These are phyloP conservation scores for Mucor sp. DNA, from an alignment of 371 early-diverging fungal species.

Conservation along the genomic window DNA sequence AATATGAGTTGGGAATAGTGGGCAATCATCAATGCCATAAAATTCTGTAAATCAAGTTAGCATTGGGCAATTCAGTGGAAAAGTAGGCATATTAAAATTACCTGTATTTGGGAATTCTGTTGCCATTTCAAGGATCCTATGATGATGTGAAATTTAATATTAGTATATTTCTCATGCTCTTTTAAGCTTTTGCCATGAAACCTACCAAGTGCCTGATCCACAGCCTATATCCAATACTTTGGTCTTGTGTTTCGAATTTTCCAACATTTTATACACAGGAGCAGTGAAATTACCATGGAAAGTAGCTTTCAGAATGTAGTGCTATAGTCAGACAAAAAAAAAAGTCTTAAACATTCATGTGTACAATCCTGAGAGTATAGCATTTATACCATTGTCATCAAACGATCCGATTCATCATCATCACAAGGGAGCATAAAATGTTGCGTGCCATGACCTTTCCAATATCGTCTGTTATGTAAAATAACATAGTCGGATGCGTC, in stretches of 20 bases:
- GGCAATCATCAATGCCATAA: constrained; percentile 56
- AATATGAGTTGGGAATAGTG: constrained; percentile 58
- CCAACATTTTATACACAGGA: constrained; percentile 19
- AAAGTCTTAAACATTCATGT: neutral
- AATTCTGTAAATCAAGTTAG: constrained; percentile 31
- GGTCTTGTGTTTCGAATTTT: constrained; percentile 4
- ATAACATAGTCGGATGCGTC: neutral
- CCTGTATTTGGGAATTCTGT: constrained; percentile 34
- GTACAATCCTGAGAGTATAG: too few relatives aligned
- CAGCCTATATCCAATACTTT: constrained; percentile 45
- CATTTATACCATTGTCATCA: constrained; percentile 39
- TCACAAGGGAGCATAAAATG: constrained; percentile 34
- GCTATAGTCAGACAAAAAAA: constrained; percentile 20
- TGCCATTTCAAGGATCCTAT: constrained; percentile 35
- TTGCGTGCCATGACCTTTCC: constrained; percentile 12
- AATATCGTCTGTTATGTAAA: constrained; percentile 11
- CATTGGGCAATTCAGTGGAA: neutral
- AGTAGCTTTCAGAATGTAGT: constrained; percentile 42
- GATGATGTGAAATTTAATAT: neutral
- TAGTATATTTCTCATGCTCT: neutral
- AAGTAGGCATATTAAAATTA: constrained; percentile 7
- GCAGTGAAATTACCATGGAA: constrained; percentile 39
- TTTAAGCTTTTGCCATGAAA: neutral
- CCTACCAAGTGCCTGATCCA: constrained; percentile 51
- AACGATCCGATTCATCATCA: constrained; percentile 45